Base-by-base conservation (phyloP, 805 yeast genomes). In the Lachancea dasiensis region DNA sequence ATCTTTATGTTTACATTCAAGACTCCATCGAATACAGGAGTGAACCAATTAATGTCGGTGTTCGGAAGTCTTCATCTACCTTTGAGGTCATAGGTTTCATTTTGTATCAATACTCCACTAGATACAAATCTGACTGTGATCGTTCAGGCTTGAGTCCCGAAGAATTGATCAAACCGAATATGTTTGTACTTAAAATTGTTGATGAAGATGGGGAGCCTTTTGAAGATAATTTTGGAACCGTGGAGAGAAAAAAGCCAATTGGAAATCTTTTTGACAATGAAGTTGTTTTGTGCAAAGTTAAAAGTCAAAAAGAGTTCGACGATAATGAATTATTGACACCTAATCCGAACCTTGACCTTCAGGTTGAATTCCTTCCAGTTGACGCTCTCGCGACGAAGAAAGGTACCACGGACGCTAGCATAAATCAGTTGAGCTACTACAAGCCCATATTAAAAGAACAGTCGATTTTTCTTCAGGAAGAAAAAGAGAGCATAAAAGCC, bases 181-280 rank as follows among this genome's bases (percentile, higher is more conserved):
- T 49, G n/a, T 61, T 56, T 32, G 44, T 51, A 17, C 53, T 90
- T 23, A 83, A 83, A 40, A 68, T 90, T 16, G 87, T 83, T 1
- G 98, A 92, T 56, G 97, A 90, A 35, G 97, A 89, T 55, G 90
- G 90, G 6, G 96, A 94, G 35, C 80, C 84, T 26, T 87, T 86
- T 38, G 98, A 94, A 48, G 81, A 75, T 24, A 85, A 86, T 36
- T 89, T 92, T 65, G 97, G 97, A 1, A 76, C 89, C 1, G 64
- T 92, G 39, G 90, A 82, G 31, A 66, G 97, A 46, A 69, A 74
- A 0, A 67, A 89, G 37, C 50, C 65, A 3, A 65, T 92, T 19
- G 66, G 77, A 2, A 76, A 90, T 0, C 85, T 86, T 56, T 84
- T 86, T 17, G 81, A 79, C 38, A 85, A 79, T 47, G 96, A 86